Evolutionary conservation across 345 rosid species (phyloP).

Genomic region (Ceriops zippeliana): DNA sequence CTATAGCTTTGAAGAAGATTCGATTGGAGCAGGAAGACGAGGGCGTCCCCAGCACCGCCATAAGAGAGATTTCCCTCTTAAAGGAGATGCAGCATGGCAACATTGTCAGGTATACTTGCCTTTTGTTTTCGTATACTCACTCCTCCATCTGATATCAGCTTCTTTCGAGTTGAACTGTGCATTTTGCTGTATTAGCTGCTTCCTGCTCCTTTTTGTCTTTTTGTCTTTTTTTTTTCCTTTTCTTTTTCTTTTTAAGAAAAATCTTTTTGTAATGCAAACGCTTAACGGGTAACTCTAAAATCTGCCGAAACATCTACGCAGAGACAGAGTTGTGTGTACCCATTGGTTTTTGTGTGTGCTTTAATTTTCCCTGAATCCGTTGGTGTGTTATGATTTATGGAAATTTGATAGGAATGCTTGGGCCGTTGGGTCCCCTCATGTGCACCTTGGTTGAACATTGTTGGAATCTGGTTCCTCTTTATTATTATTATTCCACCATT

Average conservation of each 20-base stretch:
- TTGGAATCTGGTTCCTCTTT: not conserved
- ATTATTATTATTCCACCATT: not conserved
- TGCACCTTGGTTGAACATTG: not conserved
- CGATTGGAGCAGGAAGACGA: slow-evolving; percentile 98
- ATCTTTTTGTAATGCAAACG: too few species aligned
- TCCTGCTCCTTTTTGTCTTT: too few species aligned
- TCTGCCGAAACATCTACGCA: too few species aligned
- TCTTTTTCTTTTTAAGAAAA: too few species aligned
- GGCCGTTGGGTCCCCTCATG: not conserved
- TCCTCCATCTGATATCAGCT: too few species aligned
- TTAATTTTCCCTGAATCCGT: not conserved
- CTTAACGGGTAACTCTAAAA: too few species aligned
- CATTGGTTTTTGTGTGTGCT: not conserved
- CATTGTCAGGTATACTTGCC: slow-evolving; percentile 59
- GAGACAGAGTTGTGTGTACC: too few species aligned
- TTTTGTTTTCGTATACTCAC: not conserved
- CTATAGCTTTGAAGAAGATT: slow-evolving; percentile 95
- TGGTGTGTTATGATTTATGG: too few species aligned
- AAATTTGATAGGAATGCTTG: too few species aligned
- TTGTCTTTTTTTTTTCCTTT: too few species aligned
- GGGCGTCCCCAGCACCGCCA: slow-evolving; percentile 99
- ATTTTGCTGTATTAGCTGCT: too few species aligned
- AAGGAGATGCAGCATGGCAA: slow-evolving; percentile 99
- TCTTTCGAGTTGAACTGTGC: too few species aligned
- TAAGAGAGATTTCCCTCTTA: slow-evolving; percentile 93